A percentile compares a stretch with the other conserved stretches of the same genome.
These are phyloP conservation scores for Gymnopilus junonius DNA, from an alignment of 768 basidiomycete genomes.

Conservation along the genomic window DNA sequence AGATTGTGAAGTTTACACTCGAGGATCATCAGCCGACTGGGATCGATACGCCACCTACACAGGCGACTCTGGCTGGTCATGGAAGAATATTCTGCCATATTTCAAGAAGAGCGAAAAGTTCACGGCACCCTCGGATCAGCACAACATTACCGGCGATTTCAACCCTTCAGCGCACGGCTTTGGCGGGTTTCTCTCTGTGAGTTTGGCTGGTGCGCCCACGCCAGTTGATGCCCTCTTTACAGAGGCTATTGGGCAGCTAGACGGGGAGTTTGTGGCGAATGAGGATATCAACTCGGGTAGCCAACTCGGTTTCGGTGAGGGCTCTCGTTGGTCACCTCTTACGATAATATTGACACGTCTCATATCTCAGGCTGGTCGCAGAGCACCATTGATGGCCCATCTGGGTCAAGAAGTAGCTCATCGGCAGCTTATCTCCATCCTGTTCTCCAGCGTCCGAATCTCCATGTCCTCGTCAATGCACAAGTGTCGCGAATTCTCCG, in stretches of 20 bases:
- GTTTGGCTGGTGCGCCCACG: conserved; percentile 32
- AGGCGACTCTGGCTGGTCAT: conserved; percentile 54
- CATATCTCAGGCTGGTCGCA: conserved; percentile 20
- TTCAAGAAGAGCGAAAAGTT: conserved; percentile 29
- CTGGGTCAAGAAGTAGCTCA: conserved; percentile 24
- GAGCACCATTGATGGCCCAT: conserved; percentile 21
- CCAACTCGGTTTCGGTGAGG: conserved; percentile 36
- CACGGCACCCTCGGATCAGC: conserved; percentile 34
- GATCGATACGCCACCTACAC: conserved; percentile 54
- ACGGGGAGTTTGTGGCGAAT: conserved; percentile 33
- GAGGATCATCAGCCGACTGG: conserved; percentile 48
- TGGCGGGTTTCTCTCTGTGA: conserved; percentile 32
- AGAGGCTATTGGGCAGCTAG: conserved; percentile 38
- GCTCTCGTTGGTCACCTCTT: neutral
- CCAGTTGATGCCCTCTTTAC: conserved; percentile 33
- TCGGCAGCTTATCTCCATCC: conserved; percentile 19
- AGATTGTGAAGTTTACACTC: conserved; percentile 35
- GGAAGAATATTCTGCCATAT: conserved; percentile 36
- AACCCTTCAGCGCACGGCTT: conserved; percentile 37
- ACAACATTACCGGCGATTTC: conserved; percentile 36
- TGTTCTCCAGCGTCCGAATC: conserved; percentile 18
- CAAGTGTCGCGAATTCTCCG: conserved; percentile 26
- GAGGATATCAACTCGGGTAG: conserved; percentile 33
- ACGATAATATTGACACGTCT: neutral
- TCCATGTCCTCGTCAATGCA: conserved; percentile 23